Base-by-base conservation (phyloP, 768 basidiomycete genomes). In the Pleurotus tuber-regium region DNA sequence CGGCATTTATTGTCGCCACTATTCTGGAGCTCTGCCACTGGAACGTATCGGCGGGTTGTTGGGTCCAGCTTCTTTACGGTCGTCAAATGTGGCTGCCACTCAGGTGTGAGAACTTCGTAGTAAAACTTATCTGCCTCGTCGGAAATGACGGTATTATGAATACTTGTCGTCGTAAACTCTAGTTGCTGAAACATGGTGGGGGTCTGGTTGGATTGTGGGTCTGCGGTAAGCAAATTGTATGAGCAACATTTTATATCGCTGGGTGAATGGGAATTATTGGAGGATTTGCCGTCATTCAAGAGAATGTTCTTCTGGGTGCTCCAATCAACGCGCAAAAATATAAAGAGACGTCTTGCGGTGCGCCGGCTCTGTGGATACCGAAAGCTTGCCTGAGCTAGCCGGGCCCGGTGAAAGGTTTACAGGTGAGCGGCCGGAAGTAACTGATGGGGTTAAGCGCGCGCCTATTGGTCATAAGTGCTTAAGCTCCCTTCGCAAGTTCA, bases 51-150 rank as follows among this genome's bases (percentile, higher is more conserved):
- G 12, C 36, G 24, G 2, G 49, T 50, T 14, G 11, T 28, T 12
- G 33, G 38, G 18, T 50, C 16, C 9, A 50, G 25, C 26, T 36
- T 24, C 24, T 31, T 39, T 21, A 50, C 18, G 2, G 36, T 50
- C 5, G 49, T 40, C 12, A 39, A 23, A 26, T 38, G 33, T n/a
- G 24, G 35, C 24, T 50, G 36, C 38, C 35, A 50, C 19, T 50
- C 39, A 8, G 49, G 49, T 10, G 38, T 39, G 23, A 50, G 24
- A 18, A 50, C 36, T 40, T 50, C 49, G 18, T 50, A 50, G 49
- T 50, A 50, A n/a, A 38, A 39, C 7, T 21, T 41, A 29, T 50
- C 49, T 12, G 4, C 23, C 8, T 50, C 38, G 25, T 50, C 39
- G 25, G 25, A 40, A 8, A 50, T 25, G 23, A 40, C 23, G 8